phyloP scores from a whole-genome alignment of 805 yeast species.

The Metschnikowia santaceciliae region DNA sequence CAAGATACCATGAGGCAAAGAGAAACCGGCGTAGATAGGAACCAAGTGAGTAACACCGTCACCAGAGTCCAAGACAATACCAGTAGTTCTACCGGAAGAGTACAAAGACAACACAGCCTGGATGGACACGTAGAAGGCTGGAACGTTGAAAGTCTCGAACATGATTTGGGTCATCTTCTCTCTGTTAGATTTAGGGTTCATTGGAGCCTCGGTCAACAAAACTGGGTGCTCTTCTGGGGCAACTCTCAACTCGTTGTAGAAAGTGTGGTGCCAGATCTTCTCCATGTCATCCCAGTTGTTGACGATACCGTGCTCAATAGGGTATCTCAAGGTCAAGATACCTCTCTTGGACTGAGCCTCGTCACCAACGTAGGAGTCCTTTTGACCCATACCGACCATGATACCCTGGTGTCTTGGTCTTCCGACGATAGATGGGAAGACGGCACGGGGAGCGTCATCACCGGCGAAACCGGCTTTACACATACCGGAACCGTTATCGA shows the following conservation, averaged over 20 bases:
- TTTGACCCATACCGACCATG: conserved; percentile 99
- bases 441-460: conserved; percentile 99
- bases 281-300: conserved; percentile 99
- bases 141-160: conserved; percentile 99
- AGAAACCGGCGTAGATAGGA: conserved; percentile 99
- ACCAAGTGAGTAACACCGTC: conserved; percentile 99
- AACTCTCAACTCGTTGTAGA: conserved; percentile 99
- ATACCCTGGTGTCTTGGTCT: conserved; percentile 99
- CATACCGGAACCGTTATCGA: conserved; percentile 99
- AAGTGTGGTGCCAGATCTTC: conserved; percentile 99
- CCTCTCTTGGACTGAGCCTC: conserved; percentile 99
- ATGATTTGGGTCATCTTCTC: conserved; percentile 99
- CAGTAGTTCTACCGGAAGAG: conserved; percentile 99
- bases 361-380: conserved; percentile 99
- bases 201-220: conserved; percentile 98
- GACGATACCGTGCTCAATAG: conserved; percentile 99
- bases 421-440: conserved; percentile 99
- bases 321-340: conserved; percentile 97
- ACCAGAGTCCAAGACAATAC: conserved; percentile 99
- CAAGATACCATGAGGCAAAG: conserved; percentile 97
- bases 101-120: conserved; percentile 98
- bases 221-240: conserved; percentile 99
- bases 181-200: conserved; percentile 99
- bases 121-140: conserved; percentile 98
- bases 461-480: conserved; percentile 99